phyloP scores from a whole-genome alignment of 2,329 filamentous ascomycete genomes.

The Alternaria gaisen region DNA sequence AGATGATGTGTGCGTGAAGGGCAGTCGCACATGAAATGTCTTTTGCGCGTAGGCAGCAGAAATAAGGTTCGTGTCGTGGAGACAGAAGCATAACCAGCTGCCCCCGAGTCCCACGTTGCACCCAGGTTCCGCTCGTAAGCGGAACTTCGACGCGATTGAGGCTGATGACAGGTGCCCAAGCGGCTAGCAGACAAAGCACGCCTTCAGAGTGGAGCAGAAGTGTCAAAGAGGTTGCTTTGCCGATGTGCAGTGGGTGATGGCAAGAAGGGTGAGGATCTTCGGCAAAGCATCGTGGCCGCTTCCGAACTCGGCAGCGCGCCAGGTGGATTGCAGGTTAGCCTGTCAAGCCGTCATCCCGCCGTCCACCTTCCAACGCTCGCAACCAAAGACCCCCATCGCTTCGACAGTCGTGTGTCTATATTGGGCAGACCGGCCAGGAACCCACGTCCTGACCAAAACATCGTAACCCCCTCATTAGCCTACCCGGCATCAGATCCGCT shows the following conservation, averaged over 20 bases:
- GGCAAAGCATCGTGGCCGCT: slow-evolving; percentile 13
- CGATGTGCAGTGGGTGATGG: slow-evolving; percentile 1
- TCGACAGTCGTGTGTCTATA: slow-evolving; percentile 15
- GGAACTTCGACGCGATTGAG: neutral
- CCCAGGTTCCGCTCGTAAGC: slow-evolving; percentile 2
- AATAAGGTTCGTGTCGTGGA: slow-evolving; percentile 20
- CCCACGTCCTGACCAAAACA: slow-evolving; percentile 25
- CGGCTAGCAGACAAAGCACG: slow-evolving; percentile 2
- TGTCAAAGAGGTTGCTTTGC: slow-evolving; percentile 5
- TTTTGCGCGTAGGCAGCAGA: slow-evolving; percentile 17
- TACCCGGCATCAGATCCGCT: slow-evolving; percentile 23
- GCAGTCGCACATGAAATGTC: slow-evolving; percentile 8
- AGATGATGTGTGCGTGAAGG: slow-evolving; percentile 4
- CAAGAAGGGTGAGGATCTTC: slow-evolving; percentile 12
- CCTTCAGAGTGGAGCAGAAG: slow-evolving; percentile 9
- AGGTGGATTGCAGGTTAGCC: slow-evolving; percentile 12
- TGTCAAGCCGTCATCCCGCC: slow-evolving; percentile 11
- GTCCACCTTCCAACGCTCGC: slow-evolving; percentile 20
- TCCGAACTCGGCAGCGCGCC: slow-evolving; percentile 2
- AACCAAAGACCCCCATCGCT: slow-evolving; percentile 13
- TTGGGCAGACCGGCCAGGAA: slow-evolving; percentile 15
- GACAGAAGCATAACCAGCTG: slow-evolving; percentile 21
- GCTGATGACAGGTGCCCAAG: slow-evolving; percentile 9
- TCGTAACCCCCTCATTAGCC: slow-evolving; percentile 26
- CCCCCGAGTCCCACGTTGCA: slow-evolving; percentile 29